Conservation (phyloP, 202 grass and related monocot genomes). For the Bolboschoenoplectus hybrid region DNA sequence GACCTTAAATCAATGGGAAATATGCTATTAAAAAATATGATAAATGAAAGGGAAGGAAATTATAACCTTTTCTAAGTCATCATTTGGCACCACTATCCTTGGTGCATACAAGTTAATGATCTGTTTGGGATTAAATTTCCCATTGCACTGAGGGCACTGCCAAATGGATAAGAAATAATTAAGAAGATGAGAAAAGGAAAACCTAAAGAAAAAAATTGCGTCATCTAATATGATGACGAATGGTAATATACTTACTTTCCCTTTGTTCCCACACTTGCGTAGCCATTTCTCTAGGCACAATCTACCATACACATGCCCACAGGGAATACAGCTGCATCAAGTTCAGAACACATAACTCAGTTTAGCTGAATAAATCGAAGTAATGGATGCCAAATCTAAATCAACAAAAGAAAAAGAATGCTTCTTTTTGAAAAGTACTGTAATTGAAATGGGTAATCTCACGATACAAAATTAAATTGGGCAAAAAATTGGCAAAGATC, state of each 20-base stretch:
- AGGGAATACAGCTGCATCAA: conserved; percentile 84
- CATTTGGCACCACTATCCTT: conserved; percentile 71
- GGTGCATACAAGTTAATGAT: conserved; percentile 94
- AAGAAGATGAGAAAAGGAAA: conserved; percentile 25
- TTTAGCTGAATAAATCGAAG: conserved; percentile 26
- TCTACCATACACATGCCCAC: conserved; percentile 94
- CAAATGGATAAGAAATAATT: conserved; percentile 22
- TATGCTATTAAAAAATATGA: conserved; percentile 36
- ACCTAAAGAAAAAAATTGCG: conserved; percentile 19
- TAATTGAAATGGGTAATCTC: conserved; percentile 25
- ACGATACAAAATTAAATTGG: conserved; percentile 22
- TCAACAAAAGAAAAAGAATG: neutral
- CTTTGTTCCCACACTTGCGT: conserved; percentile 64
- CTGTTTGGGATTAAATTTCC: conserved; percentile 54
- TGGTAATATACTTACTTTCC: conserved; percentile 48
- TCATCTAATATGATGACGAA: conserved; percentile 38
- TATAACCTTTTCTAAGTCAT: conserved; percentile 87
- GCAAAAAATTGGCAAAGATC: neutral
- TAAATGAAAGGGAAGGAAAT: conserved; percentile 40
- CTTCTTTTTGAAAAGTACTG: neutral
- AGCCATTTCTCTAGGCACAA: conserved; percentile 86
- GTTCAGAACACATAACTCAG: conserved; percentile 29
- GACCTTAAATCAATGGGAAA: neutral
- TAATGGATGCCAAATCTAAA: conserved; percentile 16
- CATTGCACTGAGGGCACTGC: conserved; percentile 92